Evolutionary conservation across 495 filamentous ascomycete species (phyloP), one percentile per base, ranked within the genome.

Genomic region (Podospora conica): DNA sequence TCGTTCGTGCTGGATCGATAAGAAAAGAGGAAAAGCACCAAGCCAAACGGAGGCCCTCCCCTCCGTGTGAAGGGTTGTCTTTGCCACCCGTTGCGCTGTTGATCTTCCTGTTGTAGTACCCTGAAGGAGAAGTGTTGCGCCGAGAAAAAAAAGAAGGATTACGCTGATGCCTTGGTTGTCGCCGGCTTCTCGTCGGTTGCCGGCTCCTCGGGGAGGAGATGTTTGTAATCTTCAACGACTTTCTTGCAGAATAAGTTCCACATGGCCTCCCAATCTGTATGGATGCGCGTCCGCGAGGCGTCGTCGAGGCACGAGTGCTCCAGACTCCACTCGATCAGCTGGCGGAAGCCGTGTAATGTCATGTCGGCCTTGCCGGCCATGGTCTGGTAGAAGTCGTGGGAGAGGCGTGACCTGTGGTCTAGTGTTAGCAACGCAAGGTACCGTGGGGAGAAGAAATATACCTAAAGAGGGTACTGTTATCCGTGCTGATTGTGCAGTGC

Each of bases 381-480:
- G 53, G 80, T 72, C 69, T 86, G 83, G 64, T 85, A 85, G 66
- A 86, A 84, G 60, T 86, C 84, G 64, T 86, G 84, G 3, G 82
- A 84, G 23, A 86, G 74, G 12, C 82, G 80, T 55, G 83, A 85
- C 53, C 83, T 85, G 58, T 33, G 0, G 40, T 5, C 18, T 20
- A 33, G 53, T 53, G 8, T 53, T 62, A 69, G 67, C 33, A 55
- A 24, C 11, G 15, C 9, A 7, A 10, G 15, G 59, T 20, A 24
- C 11, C 29, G 56, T 7, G 10, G 24, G 8, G 18, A 21, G 7
- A 53, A 27, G 5, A 10, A n/a, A 66, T 77, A 62, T 68, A 84
- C 83, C 74, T 74, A 62, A 84, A 86, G 0, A 83, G 77, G 9
- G 84, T 85, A 3, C 81, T 82, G 65, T 86, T 86, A 60, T 86